Conservation (phyloP, 768 basidiomycete genomes). For the Boletus rubescentipes region DNA sequence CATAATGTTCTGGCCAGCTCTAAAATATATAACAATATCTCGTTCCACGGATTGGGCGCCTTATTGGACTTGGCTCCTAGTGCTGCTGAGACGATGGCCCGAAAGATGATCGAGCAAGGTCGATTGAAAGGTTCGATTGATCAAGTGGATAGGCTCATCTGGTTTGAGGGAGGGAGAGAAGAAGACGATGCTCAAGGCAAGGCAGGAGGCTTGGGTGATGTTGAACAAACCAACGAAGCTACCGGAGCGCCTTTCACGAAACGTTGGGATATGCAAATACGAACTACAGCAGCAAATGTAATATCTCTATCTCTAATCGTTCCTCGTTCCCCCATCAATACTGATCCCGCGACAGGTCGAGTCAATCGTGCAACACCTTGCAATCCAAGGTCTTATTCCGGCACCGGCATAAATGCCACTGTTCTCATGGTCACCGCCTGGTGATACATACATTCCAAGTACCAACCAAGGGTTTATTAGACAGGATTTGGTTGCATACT, state of each 20-base stretch:
- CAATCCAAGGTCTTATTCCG: conserved; percentile 66
- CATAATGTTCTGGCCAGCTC: conserved; percentile 97
- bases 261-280: conserved; percentile 94
- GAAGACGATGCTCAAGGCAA: conserved; percentile 94
- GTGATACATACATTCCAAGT: conserved; percentile 17
- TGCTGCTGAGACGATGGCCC: conserved; percentile 95
- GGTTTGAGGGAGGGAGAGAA: conserved; percentile 85
- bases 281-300: conserved; percentile 84
- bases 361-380: conserved; percentile 80
- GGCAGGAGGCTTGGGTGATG: conserved; percentile 89
- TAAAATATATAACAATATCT: conserved; percentile 97
- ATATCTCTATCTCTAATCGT: conserved; percentile 24
- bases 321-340: neutral
- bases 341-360: conserved; percentile 56
- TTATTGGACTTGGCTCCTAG: conserved; percentile 87
- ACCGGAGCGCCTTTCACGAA: conserved; percentile 90
- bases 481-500: conserved; percentile 38
- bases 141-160: conserved; percentile 92
- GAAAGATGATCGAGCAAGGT: conserved; percentile 98
- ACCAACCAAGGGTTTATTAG: conserved; percentile 27
- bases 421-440: conserved; percentile 9
- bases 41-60: conserved; percentile 89
- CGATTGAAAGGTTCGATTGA: conserved; percentile 92
- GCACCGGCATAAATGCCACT: conserved; percentile 19
- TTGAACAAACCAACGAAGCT: conserved; percentile 82